Base-by-base conservation (phyloP, 441 rosid genomes). In the Rhodomyrtus psidioides region DNA sequence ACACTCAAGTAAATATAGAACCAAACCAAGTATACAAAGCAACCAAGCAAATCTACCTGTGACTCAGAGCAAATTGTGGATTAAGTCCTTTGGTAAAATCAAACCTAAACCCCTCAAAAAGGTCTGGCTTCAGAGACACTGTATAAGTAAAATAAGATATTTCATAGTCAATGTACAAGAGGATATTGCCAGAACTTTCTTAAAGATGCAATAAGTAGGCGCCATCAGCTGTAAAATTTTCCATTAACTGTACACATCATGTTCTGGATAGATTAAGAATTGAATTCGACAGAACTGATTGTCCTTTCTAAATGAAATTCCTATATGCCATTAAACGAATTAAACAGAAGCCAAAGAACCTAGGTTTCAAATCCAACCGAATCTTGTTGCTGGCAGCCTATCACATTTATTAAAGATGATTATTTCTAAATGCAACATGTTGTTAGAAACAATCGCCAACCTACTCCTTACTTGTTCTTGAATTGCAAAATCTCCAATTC, bases 91-190 rank as follows among this genome's bases (percentile, higher is more conserved):
- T 97, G 90, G 94, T 93, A 90, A 97, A 97, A 90, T 97, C 99
- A 88, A 97, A 97, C 62, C 99, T 97, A 90, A 97, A 90, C 59
- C 99, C 99, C 93, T 97, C 99, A 86, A 96, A 97, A 87, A 89
- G 83, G 65, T 97, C 99, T 8, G 99, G 94, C 93, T 94, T 97
- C 88, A 97, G 91, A 56, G 99, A 97, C 98, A 97, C 99, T 97
- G 95, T 91, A 86, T 91, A 82, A 60, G 10, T 53, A 82, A 85
- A 88, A 81, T 53, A 62, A 81, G 42, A 53, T 55, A 83, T 17
- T 42, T 12, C 26, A 28, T 30, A 30, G n/a, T 14, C 2, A 17
- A 26, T 23, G 9, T 27, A 27, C 15, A 81, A n/a, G 76, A 39
- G 12, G 54, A 24, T 54, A 10, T 16, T 19, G 51, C 49, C 49